These are phyloP conservation scores for Aspergillus olivimuriae DNA, from an alignment of 495 filamentous ascomycete genomes.

Conservation along the genomic window DNA sequence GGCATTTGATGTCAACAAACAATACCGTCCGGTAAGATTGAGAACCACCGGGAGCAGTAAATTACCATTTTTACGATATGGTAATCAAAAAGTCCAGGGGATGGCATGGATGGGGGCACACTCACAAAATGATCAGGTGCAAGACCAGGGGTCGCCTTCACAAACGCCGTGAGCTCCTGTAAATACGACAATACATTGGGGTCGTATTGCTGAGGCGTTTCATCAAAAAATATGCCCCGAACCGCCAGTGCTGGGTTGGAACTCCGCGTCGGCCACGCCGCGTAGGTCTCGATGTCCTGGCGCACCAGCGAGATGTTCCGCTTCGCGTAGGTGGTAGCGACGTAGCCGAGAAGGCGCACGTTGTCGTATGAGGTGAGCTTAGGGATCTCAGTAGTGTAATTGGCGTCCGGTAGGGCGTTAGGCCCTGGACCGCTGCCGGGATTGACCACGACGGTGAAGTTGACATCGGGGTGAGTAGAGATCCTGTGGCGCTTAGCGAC, in stretches of 20 bases:
- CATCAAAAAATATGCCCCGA: slow-evolving; percentile 44
- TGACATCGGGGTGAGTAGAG: slow-evolving; percentile 33
- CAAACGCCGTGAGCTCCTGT: slow-evolving; percentile 27
- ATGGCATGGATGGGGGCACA: slow-evolving; percentile 12
- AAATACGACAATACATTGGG: slow-evolving; percentile 28
- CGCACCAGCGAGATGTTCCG: slow-evolving; percentile 34
- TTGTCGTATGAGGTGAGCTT: slow-evolving; percentile 38
- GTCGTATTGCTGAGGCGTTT: slow-evolving; percentile 39
- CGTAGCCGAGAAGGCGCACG: slow-evolving; percentile 49
- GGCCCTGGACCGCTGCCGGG: slow-evolving; percentile 48
- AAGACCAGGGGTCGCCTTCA: slow-evolving; percentile 27
- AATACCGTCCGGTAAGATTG: too few relatives aligned
- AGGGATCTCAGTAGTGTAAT: slow-evolving; percentile 45
- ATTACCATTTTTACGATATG: background rate
- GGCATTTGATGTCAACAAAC: too few relatives aligned
- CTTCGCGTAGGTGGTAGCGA: slow-evolving; percentile 44
- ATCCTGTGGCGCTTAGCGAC: slow-evolving; percentile 34
- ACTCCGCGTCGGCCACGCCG: slow-evolving; percentile 36
- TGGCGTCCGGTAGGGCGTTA: slow-evolving; percentile 37
- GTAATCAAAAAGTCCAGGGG: slow-evolving; percentile 1
- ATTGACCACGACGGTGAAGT: slow-evolving; percentile 51
- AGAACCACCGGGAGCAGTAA: too few relatives aligned
- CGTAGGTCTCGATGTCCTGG: slow-evolving; percentile 42
- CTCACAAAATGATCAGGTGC: slow-evolving; percentile 36
- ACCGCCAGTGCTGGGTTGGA: slow-evolving; percentile 30